phyloP scores from a whole-genome alignment of 805 yeast genomes.

The Ogataea paradorogensis region DNA sequence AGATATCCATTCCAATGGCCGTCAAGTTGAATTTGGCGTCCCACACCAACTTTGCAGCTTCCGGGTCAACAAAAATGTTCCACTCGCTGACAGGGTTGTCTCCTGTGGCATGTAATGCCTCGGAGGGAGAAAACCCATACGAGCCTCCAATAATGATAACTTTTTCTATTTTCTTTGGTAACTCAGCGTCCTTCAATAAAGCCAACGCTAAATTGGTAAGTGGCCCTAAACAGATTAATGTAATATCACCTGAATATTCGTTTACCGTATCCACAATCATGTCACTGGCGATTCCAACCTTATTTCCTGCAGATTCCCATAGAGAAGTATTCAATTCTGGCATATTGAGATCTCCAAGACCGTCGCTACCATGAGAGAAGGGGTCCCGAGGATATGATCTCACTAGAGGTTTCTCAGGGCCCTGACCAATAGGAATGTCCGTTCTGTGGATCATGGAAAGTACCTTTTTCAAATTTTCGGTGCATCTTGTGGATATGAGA shows the following conservation, averaged over 20 bases:
- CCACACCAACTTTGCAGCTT: slow-evolving; percentile 27
- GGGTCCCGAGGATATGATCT: slow-evolving; percentile 29
- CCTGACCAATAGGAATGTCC: slow-evolving; percentile 28
- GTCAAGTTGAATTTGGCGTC: slow-evolving; percentile 22
- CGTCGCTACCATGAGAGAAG: slow-evolving; percentile 28
- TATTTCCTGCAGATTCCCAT: slow-evolving; percentile 13
- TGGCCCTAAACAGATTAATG: slow-evolving; percentile 26
- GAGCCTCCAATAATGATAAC: slow-evolving; percentile 29
- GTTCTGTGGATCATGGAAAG: slow-evolving; percentile 18
- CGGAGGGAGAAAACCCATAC: slow-evolving; percentile 25
- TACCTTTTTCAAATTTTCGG: slow-evolving; percentile 22
- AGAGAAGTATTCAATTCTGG: slow-evolving; percentile 17
- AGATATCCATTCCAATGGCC: slow-evolving; percentile 30
- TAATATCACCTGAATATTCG: slow-evolving; percentile 16
- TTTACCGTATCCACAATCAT: slow-evolving; percentile 23
- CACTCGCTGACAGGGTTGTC: slow-evolving; percentile 30
- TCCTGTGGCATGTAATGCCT: slow-evolving; percentile 28
- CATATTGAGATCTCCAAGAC: slow-evolving; percentile 25
- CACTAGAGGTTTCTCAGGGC: slow-evolving; percentile 27
- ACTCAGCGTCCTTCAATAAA: slow-evolving; percentile 23
- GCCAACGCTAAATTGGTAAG: slow-evolving; percentile 28
- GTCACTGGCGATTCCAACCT: slow-evolving; percentile 21
- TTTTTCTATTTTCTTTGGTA: slow-evolving; percentile 20
- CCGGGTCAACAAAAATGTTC: slow-evolving; percentile 30
- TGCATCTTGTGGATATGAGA: slow-evolving; percentile 23